A percentile compares a stretch with the other conserved stretches of the same genome.
These are phyloP conservation scores for Vitis vinifera DNA, from an alignment of 164 flowering plant genomes.

Conservation along the genomic window ASM3070453v1 NC_081819.1:12099001-12099500, in stretches of 20 bases:
- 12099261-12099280: conserved; percentile 59
- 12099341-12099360: conserved; percentile 7
- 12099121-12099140: conserved; percentile 58
- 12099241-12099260: conserved; percentile 53
- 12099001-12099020: conserved; percentile 48
- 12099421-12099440: no score
- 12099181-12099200: conserved; percentile 76
- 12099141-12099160: conserved; percentile 65
- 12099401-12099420: no score
- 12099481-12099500: no score
- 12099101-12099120: conserved; percentile 63
- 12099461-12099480: no score
- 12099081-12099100: conserved; percentile 66
- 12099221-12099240: conserved; percentile 39
- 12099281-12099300: conserved; percentile 55
- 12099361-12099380: neutral
- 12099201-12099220: conserved; percentile 36
- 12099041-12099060: conserved; percentile 48
- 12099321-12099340: conserved; percentile 58
- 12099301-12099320: conserved; percentile 55
- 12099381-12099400: no score
- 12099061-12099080: conserved; percentile 41
- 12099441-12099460: no score
- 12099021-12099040: conserved; percentile 54
- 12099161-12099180: conserved; percentile 61